phyloP scores from a whole-genome alignment of 139 green algal genomes.

The Micromonas commoda region DNA sequence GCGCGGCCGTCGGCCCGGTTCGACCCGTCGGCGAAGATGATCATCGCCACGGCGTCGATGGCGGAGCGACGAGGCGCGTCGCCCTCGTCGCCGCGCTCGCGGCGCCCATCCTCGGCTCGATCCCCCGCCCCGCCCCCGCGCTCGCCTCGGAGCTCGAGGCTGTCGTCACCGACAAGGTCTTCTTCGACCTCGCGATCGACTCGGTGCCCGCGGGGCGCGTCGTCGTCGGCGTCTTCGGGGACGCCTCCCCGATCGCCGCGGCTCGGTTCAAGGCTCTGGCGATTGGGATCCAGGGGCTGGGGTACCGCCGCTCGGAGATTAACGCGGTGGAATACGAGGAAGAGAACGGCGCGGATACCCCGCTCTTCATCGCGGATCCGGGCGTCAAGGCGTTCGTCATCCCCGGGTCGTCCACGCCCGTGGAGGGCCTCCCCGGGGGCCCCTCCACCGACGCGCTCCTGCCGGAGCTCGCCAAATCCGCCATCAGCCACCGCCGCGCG shows the following conservation, averaged over 20 bases:
- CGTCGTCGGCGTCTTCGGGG: slow-evolving; percentile 32
- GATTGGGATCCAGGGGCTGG: not conserved
- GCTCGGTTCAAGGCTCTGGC: slow-evolving; percentile 17
- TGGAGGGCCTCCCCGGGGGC: slow-evolving; percentile 12
- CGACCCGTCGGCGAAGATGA: too few relatives aligned
- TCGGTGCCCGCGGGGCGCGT: slow-evolving; percentile 18
- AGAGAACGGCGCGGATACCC: not conserved
- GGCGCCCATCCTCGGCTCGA: not conserved
- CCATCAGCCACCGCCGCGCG: not conserved
- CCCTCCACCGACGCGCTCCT: not conserved
- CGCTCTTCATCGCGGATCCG: not conserved
- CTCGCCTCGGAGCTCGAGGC: not conserved
- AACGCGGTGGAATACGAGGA: slow-evolving; percentile 2
- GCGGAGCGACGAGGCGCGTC: not conserved
- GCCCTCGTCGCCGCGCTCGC: not conserved
- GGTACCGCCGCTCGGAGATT: not conserved
- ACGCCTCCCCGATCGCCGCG: slow-evolving; percentile 22
- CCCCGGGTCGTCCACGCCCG: not conserved
- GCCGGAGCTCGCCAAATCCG: not conserved
- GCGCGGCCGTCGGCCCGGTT: too few relatives aligned
- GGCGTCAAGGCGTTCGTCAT: not conserved
- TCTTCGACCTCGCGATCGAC: slow-evolving; percentile 38
- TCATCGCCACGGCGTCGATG: not conserved
- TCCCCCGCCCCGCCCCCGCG: not conserved
- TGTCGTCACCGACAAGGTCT: slow-evolving; percentile 18